Percentiles rank a stretch among this genome's conserved stretches.
phyloP scores from a whole-genome alignment of 257 asterid species.

The Apocynum venetum region DNA sequence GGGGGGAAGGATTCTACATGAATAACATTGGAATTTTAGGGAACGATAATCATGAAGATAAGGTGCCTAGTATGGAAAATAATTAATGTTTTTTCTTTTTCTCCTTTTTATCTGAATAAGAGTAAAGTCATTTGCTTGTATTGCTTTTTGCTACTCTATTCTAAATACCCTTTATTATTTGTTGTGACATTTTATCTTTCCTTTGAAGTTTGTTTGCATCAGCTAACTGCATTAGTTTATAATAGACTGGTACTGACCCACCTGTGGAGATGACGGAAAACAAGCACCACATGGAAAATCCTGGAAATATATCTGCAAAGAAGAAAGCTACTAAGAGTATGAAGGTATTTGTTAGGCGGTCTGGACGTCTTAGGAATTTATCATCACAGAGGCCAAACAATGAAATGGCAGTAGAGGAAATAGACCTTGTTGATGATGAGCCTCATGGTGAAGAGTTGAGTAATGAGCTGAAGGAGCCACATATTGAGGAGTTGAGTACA shows the following conservation, averaged over 20 bases:
- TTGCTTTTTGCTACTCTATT: background rate
- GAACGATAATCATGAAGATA: background rate
- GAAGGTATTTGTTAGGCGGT: slow-evolving; percentile 20
- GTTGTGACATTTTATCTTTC: background rate
- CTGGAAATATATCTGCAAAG: background rate
- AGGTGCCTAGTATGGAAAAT: no score
- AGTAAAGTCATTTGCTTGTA: background rate
- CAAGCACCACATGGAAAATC: background rate
- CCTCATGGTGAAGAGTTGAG: slow-evolving; percentile 2
- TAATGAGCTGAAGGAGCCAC: slow-evolving; percentile 5
- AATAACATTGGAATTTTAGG: background rate
- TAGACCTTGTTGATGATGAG: slow-evolving; percentile 19
- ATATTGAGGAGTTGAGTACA: background rate
- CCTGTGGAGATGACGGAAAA: background rate
- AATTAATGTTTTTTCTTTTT: no score
- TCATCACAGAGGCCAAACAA: background rate
- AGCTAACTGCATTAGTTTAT: background rate
- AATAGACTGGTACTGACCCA: background rate
- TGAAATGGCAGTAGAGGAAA: slow-evolving; percentile 6
- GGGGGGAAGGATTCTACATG: background rate
- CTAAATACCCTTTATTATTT: background rate
- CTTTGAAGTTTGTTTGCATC: background rate
- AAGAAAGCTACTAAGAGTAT: background rate
- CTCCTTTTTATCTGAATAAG: background rate
- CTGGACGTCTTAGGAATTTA: slow-evolving; percentile 27